phyloP scores from a whole-genome alignment of 495 filamentous ascomycete species.

The Bombardia bombarda region DNA sequence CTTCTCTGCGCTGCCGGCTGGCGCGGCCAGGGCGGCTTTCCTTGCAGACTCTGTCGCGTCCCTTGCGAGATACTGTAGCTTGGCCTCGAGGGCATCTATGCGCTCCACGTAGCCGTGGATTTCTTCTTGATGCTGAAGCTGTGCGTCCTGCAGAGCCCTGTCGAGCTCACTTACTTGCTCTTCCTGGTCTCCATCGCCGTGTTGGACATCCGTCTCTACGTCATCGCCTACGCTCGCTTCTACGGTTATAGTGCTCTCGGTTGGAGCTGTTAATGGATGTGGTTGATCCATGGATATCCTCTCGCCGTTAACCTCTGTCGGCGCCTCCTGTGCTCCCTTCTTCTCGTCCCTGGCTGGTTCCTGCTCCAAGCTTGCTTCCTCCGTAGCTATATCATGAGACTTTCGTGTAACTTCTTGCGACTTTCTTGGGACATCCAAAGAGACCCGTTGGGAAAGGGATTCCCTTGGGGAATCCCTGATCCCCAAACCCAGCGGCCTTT shows the following conservation, averaged over 20 bases:
- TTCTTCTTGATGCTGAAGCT: conserved; percentile 68
- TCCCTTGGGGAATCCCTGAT: no score
- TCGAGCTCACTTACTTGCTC: conserved; percentile 29
- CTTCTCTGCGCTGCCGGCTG: conserved; percentile 59
- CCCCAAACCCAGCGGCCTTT: no score
- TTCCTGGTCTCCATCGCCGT: conserved; percentile 1
- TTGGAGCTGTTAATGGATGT: neutral
- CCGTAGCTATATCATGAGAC: conserved; percentile 6
- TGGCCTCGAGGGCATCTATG: conserved; percentile 86
- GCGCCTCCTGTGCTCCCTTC: neutral
- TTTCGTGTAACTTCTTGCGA: conserved; percentile 15
- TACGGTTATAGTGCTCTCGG: neutral
- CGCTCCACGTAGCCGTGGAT: conserved; percentile 75
- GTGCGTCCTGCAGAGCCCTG: conserved; percentile 50
- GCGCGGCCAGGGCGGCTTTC: conserved; percentile 50
- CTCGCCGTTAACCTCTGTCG: neutral
- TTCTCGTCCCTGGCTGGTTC: neutral
- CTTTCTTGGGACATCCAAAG: conserved; percentile 5
- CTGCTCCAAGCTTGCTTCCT: neutral
- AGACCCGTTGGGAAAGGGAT: conserved; percentile 5
- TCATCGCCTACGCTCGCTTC: conserved; percentile 1
- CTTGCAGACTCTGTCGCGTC: conserved; percentile 67
- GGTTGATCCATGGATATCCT: conserved; percentile 4
- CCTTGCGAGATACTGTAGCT: conserved; percentile 77
- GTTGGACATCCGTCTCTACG: neutral